Evolutionary conservation across 495 filamentous ascomycete genomes (phyloP), one percentile per base, ranked within the genome.

Genomic region (Podospora tetraspora): DNA sequence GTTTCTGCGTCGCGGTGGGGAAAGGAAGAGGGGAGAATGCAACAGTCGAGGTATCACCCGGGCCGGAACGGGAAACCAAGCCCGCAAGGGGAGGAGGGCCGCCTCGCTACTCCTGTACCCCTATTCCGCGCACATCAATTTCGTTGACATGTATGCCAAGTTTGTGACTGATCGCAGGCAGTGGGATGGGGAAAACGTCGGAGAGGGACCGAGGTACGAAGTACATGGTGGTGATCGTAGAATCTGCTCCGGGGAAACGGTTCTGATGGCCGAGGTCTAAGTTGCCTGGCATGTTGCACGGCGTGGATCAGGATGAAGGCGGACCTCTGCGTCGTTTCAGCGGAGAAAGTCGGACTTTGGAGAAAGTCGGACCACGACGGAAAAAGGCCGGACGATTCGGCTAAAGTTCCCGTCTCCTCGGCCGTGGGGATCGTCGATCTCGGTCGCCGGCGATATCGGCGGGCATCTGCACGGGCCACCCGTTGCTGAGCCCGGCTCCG

Each of bases 401-500:
- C 43, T 52, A 52, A 52, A 52, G 43, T 52, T 52, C 43, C 43
- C 43, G 43, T 52, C 43, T n/a, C 19, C 19, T 19, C 43, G 7
- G 13, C 43, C 43, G 43, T 7, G 19, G 3, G n/a, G 34, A 43
- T 43, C 3, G 13, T 19, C 34, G 34, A 52, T 52, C 6, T 2
- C 32, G 32, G 9, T 34, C 32, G 32, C 11, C 13, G 32, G 32
- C 0, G 19, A n/a, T 8, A 52, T 34, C 29, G 60, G 60, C 60
- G 27, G 23, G 60, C 23, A 21, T 10, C 9, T 62, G 60, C 60
- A 62, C 27, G 27, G 60, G 27, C 60, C 60, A 62, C 27, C 60
- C 60, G 60, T 29, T 62, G 23, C 23, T 43, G 19, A 25, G 22
- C 27, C 27, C 60, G 60, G 60, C 60, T 62, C 60, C 60, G 60